Conservation (phyloP, 352 stramenopile genomes). For the Pythium insidiosum region DNA sequence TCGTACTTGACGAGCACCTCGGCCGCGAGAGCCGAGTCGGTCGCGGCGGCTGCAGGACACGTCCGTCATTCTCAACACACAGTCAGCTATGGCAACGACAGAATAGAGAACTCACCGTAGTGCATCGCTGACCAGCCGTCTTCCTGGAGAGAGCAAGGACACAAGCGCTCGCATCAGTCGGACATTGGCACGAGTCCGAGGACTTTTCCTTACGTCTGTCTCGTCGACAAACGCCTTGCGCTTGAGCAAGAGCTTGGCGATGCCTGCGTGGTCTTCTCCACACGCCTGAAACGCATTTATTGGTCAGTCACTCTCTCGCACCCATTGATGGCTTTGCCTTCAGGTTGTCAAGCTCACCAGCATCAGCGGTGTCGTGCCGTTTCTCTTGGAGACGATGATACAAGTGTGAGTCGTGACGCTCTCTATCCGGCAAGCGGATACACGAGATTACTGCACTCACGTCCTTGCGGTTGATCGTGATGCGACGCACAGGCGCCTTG, state of each 20-base stretch:
- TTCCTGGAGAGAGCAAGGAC: conserved; percentile 23
- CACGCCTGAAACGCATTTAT: no score
- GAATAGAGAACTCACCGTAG: conserved; percentile 41
- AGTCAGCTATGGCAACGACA: neutral
- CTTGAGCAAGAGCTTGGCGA: conserved; percentile 51
- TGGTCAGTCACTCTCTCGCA: no score
- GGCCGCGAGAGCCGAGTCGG: conserved; percentile 51
- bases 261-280: conserved; percentile 51
- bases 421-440: neutral
- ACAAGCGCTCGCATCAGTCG: neutral
- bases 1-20: conserved; percentile 65
- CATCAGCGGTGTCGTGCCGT: conserved; percentile 72
- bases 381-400: conserved; percentile 28
- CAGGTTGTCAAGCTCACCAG: no score
- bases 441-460: conserved; percentile 19
- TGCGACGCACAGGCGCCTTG: conserved; percentile 58
- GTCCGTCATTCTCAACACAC: no score
- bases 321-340: no score
- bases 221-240: conserved; percentile 77
- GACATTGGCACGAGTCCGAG: no score
- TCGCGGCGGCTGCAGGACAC: conserved; percentile 45
- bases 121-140: conserved; percentile 72
- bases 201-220: conserved; percentile 59
- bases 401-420: neutral
- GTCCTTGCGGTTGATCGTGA: conserved; percentile 79